A percentile compares a stretch with the other conserved stretches of the same genome.
Conservation (phyloP, 1,139 yeast genomes). For the Diutina pseudorugosa region DNA sequence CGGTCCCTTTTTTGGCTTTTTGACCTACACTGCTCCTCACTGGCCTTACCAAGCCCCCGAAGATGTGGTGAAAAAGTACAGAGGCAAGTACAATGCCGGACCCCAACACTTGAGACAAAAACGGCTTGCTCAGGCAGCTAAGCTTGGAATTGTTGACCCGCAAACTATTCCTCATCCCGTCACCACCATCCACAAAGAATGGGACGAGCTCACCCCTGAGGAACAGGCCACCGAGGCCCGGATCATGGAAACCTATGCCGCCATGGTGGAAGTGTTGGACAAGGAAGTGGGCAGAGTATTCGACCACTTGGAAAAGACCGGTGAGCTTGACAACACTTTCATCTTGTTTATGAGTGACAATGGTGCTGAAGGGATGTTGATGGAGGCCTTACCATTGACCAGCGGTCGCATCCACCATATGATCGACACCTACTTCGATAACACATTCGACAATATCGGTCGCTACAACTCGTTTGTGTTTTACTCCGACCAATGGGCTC, state of each 20-base stretch:
- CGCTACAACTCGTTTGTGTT: conserved; percentile 33
- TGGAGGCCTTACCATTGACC: conserved; percentile 39
- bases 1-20: conserved; percentile 39
- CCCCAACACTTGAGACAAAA: conserved; percentile 29
- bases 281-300: conserved; percentile 35
- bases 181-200: conserved; percentile 24
- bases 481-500: conserved; percentile 53
- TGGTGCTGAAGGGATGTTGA: conserved; percentile 48
- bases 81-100: conserved; percentile 37
- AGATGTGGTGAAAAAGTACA: conserved; percentile 32
- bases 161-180: conserved; percentile 35
- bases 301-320: conserved; percentile 22
- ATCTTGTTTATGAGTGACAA: conserved; percentile 47
- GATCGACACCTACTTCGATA: conserved; percentile 26
- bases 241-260: conserved; percentile 46
- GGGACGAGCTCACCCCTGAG: conserved; percentile 26
- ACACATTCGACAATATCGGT: conserved; percentile 36
- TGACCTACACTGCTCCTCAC: conserved; percentile 50
- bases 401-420: conserved; percentile 15
- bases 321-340: conserved; percentile 39
- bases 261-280: conserved; percentile 48
- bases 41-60: conserved; percentile 52
- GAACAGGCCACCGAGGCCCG: conserved; percentile 25
- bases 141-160: conserved; percentile 32
- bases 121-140: conserved; percentile 26